Evolutionary conservation across 306 rosid species (phyloP).

Genomic region (Glycyrrhiza uralensis): DNA sequence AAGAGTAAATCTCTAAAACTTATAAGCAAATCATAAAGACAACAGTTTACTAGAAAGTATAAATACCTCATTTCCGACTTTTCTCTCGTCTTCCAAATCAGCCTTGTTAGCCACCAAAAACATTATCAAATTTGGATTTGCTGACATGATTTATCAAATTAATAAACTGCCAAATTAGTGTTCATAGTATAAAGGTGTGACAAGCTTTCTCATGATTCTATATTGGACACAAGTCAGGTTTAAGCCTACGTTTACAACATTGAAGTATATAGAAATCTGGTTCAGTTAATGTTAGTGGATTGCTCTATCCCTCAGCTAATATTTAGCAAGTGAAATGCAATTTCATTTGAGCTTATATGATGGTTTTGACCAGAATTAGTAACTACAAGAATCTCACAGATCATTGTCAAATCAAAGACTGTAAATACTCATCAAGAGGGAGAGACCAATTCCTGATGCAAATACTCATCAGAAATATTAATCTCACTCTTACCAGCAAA

Average conservation of each 20-base stretch:
- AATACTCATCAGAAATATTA: background rate
- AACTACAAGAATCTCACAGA: background rate
- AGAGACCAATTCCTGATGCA: background rate
- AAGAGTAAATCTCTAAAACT: background rate
- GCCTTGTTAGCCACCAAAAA: constrained; percentile 83
- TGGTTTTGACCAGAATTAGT: background rate
- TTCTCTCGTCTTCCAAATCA: constrained; percentile 61
- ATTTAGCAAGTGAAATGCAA: background rate
- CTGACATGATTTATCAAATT: constrained; percentile 36
- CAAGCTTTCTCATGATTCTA: background rate
- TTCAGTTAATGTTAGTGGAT: background rate
- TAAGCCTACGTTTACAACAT: background rate
- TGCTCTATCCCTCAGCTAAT: background rate
- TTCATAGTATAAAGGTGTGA: background rate
- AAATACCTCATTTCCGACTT: constrained; percentile 64
- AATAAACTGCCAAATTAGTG: background rate
- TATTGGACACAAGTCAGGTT: background rate
- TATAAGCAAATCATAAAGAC: background rate
- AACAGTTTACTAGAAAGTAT: background rate
- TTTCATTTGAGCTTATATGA: background rate
- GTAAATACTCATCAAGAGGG: background rate
- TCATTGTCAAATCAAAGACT: background rate
- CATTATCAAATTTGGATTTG: constrained; percentile 66
- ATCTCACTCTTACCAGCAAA: background rate
- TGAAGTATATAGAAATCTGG: background rate